These are phyloP conservation scores for Silene conica DNA, from an alignment of 148 eudicot species.

Conservation along the genomic window DNA sequence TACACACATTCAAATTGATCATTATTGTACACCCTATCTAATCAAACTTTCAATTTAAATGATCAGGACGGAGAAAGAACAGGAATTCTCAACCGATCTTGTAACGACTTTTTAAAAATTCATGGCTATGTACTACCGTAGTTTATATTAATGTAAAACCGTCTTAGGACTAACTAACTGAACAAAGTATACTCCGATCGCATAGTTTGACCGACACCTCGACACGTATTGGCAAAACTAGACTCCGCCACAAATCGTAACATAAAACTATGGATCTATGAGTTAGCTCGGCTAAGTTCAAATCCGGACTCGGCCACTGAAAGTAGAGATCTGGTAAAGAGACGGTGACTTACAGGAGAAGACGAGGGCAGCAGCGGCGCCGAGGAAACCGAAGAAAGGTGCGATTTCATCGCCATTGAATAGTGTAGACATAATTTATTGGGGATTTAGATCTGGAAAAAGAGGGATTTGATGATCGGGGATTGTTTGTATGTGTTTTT, in stretches of 20 bases:
- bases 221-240: too few species aligned
- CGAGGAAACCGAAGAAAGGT: slow-evolving; percentile 64
- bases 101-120: too few species aligned
- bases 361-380: slow-evolving; percentile 56
- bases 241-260: background rate
- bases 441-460: slow-evolving; percentile 14
- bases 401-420: slow-evolving; percentile 63
- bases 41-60: too few species aligned
- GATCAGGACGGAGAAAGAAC: too few species aligned
- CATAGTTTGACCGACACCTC: too few species aligned
- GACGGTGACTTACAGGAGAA: slow-evolving; percentile 40
- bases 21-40: background rate
- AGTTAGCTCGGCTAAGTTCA: too few species aligned
- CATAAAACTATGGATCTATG: too few species aligned
- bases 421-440: slow-evolving; percentile 24
- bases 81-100: too few species aligned
- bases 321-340: background rate
- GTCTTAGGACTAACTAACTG: too few species aligned
- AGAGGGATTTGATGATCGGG: background rate
- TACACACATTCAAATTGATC: slow-evolving; percentile 11
- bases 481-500: background rate
- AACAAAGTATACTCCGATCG: too few species aligned
- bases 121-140: too few species aligned
- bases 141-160: too few species aligned
- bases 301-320: background rate